Conservation (phyloP, 257 asterid genomes). For the Buddleja alternifolia region DNA sequence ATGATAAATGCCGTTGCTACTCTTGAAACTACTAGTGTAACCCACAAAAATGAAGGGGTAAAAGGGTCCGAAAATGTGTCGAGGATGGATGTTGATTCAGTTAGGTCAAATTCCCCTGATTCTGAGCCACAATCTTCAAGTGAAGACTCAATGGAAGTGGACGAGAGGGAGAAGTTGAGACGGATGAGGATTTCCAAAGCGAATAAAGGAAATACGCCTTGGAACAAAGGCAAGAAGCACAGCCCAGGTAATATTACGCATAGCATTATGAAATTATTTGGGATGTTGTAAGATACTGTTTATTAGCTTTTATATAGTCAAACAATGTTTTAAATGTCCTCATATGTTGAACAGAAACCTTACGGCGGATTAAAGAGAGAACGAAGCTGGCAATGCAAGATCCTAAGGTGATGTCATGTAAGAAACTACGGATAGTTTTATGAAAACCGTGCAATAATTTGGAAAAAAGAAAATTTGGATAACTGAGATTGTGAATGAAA, state of each 20-base stretch:
- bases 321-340: constrained; percentile 26
- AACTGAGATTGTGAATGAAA: not conserved
- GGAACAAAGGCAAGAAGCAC: constrained; percentile 97
- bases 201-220: constrained; percentile 89
- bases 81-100: constrained; percentile 49
- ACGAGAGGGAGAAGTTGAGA: constrained; percentile 78
- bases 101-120: constrained; percentile 32
- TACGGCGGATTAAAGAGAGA: constrained; percentile 77
- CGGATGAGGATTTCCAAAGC: constrained; percentile 95
- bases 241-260: constrained; percentile 63
- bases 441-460: constrained; percentile 6
- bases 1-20: constrained; percentile 71
- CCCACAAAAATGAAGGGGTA: constrained; percentile 37
- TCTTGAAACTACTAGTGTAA: constrained; percentile 50
- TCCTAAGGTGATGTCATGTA: constrained; percentile 99
- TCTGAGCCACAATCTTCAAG: constrained; percentile 41
- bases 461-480: constrained; percentile 24
- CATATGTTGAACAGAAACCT: constrained; percentile 68
- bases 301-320: constrained; percentile 4
- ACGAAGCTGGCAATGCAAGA: constrained; percentile 96
- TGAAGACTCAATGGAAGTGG: constrained; percentile 55
- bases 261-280: not conserved
- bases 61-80: constrained; percentile 37
- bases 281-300: not conserved
- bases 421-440: constrained; percentile 40